Evolutionary conservation across 2,329 filamentous ascomycete species (phyloP), one percentile per base, ranked within the genome.

Genomic region (Penicillium sp.): DNA sequence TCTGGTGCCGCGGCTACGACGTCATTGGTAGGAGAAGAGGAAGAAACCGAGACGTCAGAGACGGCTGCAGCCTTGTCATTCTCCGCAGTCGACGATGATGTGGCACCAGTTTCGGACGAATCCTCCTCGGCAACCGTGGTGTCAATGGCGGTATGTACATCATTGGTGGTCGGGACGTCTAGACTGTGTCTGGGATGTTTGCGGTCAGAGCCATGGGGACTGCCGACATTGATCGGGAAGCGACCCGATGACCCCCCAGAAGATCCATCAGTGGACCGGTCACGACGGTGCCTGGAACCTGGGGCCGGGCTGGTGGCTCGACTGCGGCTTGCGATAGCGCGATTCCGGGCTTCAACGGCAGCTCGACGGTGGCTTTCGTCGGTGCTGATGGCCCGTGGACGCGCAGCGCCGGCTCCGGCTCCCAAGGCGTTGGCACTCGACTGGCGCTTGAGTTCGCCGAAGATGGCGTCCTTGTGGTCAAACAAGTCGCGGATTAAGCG

Each of bases 351-450:
- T 74, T 97, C 93, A 85, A 96, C 93, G 63, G 96, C 87, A 46
- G 90, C 90, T 67, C 91, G 90, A 59, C 94, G 88, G 73, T 95
- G 95, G 75, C 91, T 95, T 79, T 99, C 94, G 69, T 99, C 91
- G 0, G 91, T 96, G 71, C 90, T 95, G 67, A 97, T 90, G 28
- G 92, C 92, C 48, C 94, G 88, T 23, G 90, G 88, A 43, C 91
- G 86, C 64, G 79, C 82, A 61, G 74, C 76, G 49, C 78, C 77
- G n/a, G 79, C 33, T 28, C 57, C 77, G 42, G 77, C 76, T 1
- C 86, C 86, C 45, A 68, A 55, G 35, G 56, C 45, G 18, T 69
- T 61, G 45, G 66, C 65, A 47, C 72, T 77, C 1, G 76, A 77
- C 58, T 78, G 75, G 64, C 94, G 91, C 80, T 99, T 99, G 61